Percentiles rank a stretch among this genome's conserved stretches.
phyloP scores from a whole-genome alignment of 2,329 filamentous ascomycete genomes.

The Aureobasidium sp. region DNA sequence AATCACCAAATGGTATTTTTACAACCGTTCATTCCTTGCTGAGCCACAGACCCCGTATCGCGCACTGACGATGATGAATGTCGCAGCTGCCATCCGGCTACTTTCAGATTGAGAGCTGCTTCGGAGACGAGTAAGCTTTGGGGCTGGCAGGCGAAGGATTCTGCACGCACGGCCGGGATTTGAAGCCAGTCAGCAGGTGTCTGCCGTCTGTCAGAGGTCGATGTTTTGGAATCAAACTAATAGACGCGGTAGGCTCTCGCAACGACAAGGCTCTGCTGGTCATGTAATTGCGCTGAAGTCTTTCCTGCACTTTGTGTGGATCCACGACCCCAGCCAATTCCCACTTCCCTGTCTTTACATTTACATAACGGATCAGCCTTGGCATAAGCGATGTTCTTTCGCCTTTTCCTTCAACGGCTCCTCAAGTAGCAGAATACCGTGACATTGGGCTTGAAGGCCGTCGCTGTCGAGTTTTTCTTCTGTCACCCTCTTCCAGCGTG shows the following conservation, averaged over 20 bases:
- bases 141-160: conserved; percentile 9
- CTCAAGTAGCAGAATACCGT: conserved; percentile 4
- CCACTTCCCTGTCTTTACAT: conserved; percentile 6
- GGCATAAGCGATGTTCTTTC: conserved; percentile 6
- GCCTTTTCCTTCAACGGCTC: background rate
- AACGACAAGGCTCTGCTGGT: background rate
- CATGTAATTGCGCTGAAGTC: conserved; percentile 1
- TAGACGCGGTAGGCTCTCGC: conserved; percentile 4
- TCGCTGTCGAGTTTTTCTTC: background rate
- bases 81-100: background rate
- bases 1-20: background rate
- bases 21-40: background rate
- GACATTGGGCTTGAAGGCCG: background rate
- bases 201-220: conserved; percentile 4
- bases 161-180: conserved; percentile 10
- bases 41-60: conserved; percentile 6
- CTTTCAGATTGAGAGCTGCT: background rate
- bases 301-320: conserved; percentile 1
- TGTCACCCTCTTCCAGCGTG: background rate
- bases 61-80: conserved; percentile 3
- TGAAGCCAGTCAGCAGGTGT: conserved; percentile 13
- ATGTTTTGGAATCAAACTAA: background rate
- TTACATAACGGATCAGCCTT: conserved; percentile 6
- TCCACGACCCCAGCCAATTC: background rate
- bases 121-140: conserved; percentile 7